Evolutionary conservation across 202 grass and related monocot species (phyloP).

Genomic region (Hordeum pubiflorum): DNA sequence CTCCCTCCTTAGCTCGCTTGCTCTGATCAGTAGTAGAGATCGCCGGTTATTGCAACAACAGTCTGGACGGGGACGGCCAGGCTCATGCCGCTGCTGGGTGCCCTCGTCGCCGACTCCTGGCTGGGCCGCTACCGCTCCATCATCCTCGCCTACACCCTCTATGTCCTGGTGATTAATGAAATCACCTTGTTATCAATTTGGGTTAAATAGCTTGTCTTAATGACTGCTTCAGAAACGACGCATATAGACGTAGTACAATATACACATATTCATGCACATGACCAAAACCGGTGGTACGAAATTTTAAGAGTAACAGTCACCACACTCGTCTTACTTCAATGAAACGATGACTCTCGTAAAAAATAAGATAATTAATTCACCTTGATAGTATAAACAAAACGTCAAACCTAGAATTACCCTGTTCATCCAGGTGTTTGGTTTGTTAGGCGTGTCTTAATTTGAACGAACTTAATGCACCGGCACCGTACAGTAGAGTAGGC

Average conservation of each 20-base stretch:
- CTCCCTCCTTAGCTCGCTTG: too few species aligned
- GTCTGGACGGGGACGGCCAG: conserved; percentile 30
- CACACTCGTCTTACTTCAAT: too few species aligned
- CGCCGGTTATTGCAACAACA: too few species aligned
- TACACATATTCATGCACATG: background rate
- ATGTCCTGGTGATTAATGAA: background rate
- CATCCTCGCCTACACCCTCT: conserved; percentile 36
- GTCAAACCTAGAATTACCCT: background rate
- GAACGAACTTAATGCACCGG: background rate
- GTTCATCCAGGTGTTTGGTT: background rate
- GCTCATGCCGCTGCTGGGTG: conserved; percentile 42
- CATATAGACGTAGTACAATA: too few species aligned
- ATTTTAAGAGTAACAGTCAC: too few species aligned
- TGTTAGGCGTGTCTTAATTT: background rate
- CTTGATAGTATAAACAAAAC: background rate
- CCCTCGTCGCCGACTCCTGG: conserved; percentile 51
- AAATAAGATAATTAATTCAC: background rate
- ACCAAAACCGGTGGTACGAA: too few species aligned
- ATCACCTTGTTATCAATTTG: too few species aligned
- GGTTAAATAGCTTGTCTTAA: too few species aligned
- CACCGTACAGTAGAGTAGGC: background rate
- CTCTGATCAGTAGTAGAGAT: too few species aligned
- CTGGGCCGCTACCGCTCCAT: conserved; percentile 44
- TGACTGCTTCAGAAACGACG: too few species aligned
- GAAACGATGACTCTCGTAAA: background rate